A percentile compares a stretch with the other conserved stretches of the same genome.
Conservation (phyloP, 495 filamentous ascomycete genomes). For the Penicillium manginii region DNA sequence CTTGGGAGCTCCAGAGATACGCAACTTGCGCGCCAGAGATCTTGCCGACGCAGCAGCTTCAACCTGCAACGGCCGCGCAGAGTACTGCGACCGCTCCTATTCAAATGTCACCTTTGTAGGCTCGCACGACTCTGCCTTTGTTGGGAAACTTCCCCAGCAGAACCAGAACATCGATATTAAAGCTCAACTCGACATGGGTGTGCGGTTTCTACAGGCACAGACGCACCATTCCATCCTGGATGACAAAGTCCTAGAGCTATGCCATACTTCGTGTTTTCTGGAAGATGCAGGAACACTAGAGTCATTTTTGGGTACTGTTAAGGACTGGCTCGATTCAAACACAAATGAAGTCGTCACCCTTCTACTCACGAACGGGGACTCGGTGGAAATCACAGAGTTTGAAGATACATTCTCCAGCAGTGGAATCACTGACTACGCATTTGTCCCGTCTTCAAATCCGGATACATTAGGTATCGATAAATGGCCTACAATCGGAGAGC, state of each 20-base stretch:
- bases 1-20: constrained; percentile 2
- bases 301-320: constrained; percentile 60
- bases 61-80: constrained; percentile 68
- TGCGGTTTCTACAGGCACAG: constrained; percentile 72
- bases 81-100: constrained; percentile 64
- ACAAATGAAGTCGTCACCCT: constrained; percentile 72
- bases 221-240: constrained; percentile 54
- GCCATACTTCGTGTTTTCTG: constrained; percentile 67
- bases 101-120: constrained; percentile 70
- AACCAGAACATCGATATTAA: constrained; percentile 71
- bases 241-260: constrained; percentile 58
- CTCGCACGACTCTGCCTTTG: constrained; percentile 70
- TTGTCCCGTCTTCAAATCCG: constrained; percentile 44
- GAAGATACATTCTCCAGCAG: constrained; percentile 55
- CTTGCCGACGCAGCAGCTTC: constrained; percentile 10
- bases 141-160: constrained; percentile 60
- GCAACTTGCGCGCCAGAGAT: constrained; percentile 3
- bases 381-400: constrained; percentile 50
- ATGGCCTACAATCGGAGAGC: constrained; percentile 67
- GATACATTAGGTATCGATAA: constrained; percentile 33
- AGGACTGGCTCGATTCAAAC: constrained; percentile 65
- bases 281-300: constrained; percentile 66
- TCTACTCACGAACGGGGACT: constrained; percentile 69
- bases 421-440: constrained; percentile 63
- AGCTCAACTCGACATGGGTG: constrained; percentile 66